Evolutionary conservation across 768 basidiomycete genomes (phyloP).

Genomic region (Coprinopsis cinerea): DNA sequence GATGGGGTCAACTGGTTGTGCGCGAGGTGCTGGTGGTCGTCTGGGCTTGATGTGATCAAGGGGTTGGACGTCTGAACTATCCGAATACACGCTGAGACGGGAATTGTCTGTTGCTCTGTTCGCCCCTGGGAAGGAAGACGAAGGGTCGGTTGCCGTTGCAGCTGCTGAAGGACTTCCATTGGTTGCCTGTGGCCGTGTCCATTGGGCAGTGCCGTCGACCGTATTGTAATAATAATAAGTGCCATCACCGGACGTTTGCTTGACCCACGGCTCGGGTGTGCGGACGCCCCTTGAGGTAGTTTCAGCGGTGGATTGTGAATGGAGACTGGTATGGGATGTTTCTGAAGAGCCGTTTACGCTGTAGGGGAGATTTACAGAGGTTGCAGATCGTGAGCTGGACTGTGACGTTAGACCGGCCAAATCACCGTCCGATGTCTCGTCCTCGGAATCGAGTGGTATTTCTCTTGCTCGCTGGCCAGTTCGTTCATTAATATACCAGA

Average conservation of each 20-base stretch:
- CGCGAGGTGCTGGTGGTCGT: conserved; percentile 17
- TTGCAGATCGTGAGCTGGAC: conserved; percentile 49
- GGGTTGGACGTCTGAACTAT: conserved; percentile 70
- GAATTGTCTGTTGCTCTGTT: conserved; percentile 29
- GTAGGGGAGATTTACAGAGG: conserved; percentile 47
- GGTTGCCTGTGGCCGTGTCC: conserved; percentile 63
- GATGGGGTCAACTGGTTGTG: conserved; percentile 14
- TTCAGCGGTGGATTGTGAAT: conserved; percentile 52
- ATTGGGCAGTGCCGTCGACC: conserved; percentile 57
- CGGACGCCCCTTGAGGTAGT: conserved; percentile 49
- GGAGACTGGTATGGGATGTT: conserved; percentile 26
- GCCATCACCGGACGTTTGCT: conserved; percentile 76
- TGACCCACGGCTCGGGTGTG: conserved; percentile 80
- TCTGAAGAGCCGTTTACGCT: conserved; percentile 31
- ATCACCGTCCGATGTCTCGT: conserved; percentile 58
- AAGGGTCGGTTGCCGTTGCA: conserved; percentile 15
- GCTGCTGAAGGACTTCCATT: background rate
- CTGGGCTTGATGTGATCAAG: conserved; percentile 29
- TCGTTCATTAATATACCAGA: conserved; percentile 91
- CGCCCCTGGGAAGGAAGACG: conserved; percentile 21
- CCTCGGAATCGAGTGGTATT: conserved; percentile 69
- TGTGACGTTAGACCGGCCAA: conserved; percentile 55
- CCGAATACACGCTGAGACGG: conserved; percentile 67
- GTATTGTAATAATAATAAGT: conserved; percentile 77
- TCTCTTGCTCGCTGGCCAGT: conserved; percentile 81